phyloP scores from a whole-genome alignment of 805 yeast genomes.

The Candida easanensis region DNA sequence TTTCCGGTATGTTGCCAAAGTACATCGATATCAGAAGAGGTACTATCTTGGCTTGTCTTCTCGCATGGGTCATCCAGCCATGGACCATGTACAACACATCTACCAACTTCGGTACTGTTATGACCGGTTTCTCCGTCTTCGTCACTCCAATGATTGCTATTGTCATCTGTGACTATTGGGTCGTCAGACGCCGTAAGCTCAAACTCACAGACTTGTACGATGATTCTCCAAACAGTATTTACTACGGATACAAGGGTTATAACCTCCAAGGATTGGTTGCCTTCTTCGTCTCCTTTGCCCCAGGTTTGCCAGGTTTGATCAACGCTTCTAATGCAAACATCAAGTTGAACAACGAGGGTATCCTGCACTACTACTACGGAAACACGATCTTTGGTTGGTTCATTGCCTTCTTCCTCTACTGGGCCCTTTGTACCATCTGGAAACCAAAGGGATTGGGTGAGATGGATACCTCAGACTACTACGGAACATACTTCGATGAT shows the following conservation, averaged over 20 bases:
- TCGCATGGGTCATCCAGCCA: constrained; percentile 35
- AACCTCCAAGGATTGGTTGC: constrained; percentile 41
- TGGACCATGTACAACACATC: constrained; percentile 35
- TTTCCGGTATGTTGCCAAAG: constrained; percentile 23
- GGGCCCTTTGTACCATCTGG: constrained; percentile 19
- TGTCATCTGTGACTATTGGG: constrained; percentile 37
- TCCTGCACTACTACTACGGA: constrained; percentile 41
- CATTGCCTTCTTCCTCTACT: constrained; percentile 37
- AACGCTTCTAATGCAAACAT: constrained; percentile 30
- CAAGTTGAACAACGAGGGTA: constrained; percentile 31
- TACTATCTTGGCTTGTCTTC: constrained; percentile 27
- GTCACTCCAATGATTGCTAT: constrained; percentile 36
- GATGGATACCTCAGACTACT: constrained; percentile 12
- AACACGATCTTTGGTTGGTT: constrained; percentile 42
- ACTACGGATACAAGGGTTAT: constrained; percentile 38
- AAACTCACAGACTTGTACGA: constrained; percentile 32
- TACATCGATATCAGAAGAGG: constrained; percentile 35
- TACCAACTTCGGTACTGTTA: constrained; percentile 31
- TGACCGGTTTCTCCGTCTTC: constrained; percentile 34
- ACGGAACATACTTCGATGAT: no score
- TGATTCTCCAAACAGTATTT: constrained; percentile 30
- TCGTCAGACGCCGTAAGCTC: constrained; percentile 32
- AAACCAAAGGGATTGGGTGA: constrained; percentile 10
- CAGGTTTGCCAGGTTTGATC: constrained; percentile 49
- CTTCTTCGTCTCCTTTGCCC: constrained; percentile 40